Evolutionary conservation across 2,329 filamentous ascomycete genomes (phyloP), one percentile per base, ranked within the genome.

Genomic region (Chaetomiaceae sp.): DNA sequence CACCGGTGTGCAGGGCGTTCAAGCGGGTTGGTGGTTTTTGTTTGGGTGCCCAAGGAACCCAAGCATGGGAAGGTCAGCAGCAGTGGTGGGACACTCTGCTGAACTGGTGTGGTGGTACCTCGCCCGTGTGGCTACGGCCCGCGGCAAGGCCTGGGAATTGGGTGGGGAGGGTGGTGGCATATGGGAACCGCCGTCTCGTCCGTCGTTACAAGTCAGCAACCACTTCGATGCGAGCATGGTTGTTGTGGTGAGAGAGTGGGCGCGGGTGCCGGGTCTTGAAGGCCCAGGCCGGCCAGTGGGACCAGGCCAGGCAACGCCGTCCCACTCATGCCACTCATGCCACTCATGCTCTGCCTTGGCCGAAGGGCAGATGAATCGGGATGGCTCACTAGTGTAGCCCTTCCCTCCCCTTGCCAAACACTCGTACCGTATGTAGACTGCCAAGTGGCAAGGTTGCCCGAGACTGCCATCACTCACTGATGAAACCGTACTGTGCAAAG

Each of bases 401-500:
- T 55, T 51, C 53, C 51, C 49, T 44, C 50, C 53, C n/a, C 45
- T 48, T 50, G 51, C 49, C 51, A 51, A 42, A 46, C 49, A 38
- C 56, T 54, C 58, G 57, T 58, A 57, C 56, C 56, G 58, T 56
- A n/a, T n/a, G n/a, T n/a, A 48, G 58, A 55, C 49, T 63, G 61
- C 58, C 60, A 63, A 61, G 61, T 63, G 61, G 61, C 61, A 61
- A 60, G 52, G 51, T 51, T 41, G 48, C 50, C 58, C 53, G 54
- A 55, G 52, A 54, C 52, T 58, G 53, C 56, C 56, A 50, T 55
- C 54, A 58, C 52, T 56, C 27, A 29, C 10, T 29, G n/a, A n/a
- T 24, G 54, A 49, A 51, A 49, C 45, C 53, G 52, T 48, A 37
- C 22, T 24, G 22, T 24, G 22, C 22, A 53, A 47, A 37, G 43